Evolutionary conservation across 805 yeast genomes (phyloP), one percentile per base, ranked within the genome.

Genomic region (Kuraishia capsulata): DNA sequence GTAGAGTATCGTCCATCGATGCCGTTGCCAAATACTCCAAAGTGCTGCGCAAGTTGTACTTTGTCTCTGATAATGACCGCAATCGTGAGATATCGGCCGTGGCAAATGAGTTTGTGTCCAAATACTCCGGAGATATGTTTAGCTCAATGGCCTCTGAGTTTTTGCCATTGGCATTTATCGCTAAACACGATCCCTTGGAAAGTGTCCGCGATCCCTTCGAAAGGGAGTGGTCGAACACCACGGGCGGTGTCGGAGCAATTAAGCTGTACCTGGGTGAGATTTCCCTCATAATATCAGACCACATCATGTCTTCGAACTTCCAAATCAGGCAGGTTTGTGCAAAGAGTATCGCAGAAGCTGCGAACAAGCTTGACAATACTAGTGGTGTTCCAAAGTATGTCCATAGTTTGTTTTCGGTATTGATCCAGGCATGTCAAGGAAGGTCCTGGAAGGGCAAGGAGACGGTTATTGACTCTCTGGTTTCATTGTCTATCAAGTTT

Each of bases 361-460:
- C 81, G 42, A 63, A 65, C 38, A 60, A 66, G 3, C 56, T 80
- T 26, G 68, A 62, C 8, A 40, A 38, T 8, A 51, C 47, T 5
- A 40, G 46, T 9, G 67, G 64, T 24, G 52, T 48, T 3, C 49
- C 52, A 10, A 40, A 51, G 9, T 43, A 53, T 3, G 44, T 53
- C 3, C 52, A 50, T n/a, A 42, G 48, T 14, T 53, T 86, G 14
- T 73, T 83, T 41, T 57, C 62, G 0, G 61, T 77, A 5, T 61
- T 86, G 34, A 53, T 83, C 14, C 69, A 67, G 21, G 76, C 94
- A 0, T 67, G 78, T 39, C 65, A 69, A 39, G 96, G 96, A 1
- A 74, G 94, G 42, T 73, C 90, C 8, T 90, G 96, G 92, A 68
- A 69, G 13, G 97, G 97, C 4, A 90, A 90, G 50, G 96, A 88